These are phyloP conservation scores for Rubroshorea leprosula DNA, from an alignment of 345 rosid genomes.

Conservation along the genomic window DNA sequence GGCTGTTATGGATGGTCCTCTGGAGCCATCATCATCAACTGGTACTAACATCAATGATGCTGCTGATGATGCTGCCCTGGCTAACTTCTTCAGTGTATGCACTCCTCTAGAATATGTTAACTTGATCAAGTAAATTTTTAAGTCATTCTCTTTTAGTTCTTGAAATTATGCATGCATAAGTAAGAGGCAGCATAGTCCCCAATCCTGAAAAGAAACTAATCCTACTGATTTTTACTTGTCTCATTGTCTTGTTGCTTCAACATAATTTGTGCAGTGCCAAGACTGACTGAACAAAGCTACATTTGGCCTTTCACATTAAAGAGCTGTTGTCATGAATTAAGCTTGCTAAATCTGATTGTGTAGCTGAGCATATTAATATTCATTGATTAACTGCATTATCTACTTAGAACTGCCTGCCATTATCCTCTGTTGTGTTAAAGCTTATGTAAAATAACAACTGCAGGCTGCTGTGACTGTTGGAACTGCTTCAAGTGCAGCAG, in stretches of 20 bases:
- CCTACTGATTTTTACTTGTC: neutral
- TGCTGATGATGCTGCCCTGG: slow-evolving; percentile 76
- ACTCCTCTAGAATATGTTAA: neutral
- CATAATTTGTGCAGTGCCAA: no score
- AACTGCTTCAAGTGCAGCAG: slow-evolving; percentile 31
- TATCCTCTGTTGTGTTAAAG: neutral
- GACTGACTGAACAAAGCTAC: no score
- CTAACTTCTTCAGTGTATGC: slow-evolving; percentile 79
- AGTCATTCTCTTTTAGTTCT: no score
- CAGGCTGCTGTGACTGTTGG: slow-evolving; percentile 69
- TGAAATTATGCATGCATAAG: neutral
- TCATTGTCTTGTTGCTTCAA: slow-evolving; percentile 7
- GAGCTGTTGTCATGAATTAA: no score
- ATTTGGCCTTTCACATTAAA: no score
- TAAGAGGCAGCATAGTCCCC: no score
- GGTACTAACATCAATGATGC: slow-evolving; percentile 34
- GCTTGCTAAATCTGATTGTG: no score
- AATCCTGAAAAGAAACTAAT: neutral
- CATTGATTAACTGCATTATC: no score
- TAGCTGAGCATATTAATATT: no score
- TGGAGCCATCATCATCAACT: slow-evolving; percentile 65
- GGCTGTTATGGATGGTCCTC: slow-evolving; percentile 87
- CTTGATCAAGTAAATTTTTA: neutral
- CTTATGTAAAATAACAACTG: slow-evolving; percentile 7
- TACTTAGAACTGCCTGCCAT: no score